Base-by-base conservation (phyloP, 2,329 filamentous ascomycete genomes). In the Aureobasidium namibiae region DNA sequence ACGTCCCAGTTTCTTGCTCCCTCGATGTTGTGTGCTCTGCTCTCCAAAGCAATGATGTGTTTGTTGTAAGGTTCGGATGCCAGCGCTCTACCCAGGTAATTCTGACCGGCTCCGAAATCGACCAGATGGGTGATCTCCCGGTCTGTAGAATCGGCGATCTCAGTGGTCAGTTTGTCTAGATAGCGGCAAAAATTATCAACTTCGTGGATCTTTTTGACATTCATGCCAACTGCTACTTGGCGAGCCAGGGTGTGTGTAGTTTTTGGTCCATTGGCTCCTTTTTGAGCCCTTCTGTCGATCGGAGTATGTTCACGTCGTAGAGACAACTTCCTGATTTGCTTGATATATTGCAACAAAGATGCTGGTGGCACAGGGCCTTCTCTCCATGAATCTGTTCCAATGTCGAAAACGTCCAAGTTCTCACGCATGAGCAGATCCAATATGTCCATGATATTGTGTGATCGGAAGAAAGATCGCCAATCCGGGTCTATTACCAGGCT, bases 71-170 rank as follows among this genome's bases (percentile, higher is more conserved):
- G 91, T 57, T 86, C 80, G 62, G 87, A 90, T 14, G 92, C 92
- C 60, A 99, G 78, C 1, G 90, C 88, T 46, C 94, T 82, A 0
- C 94, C 92, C 3, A 99, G 84, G 68, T 99, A 99, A 69, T 96
- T 97, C 72, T 97, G 92, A 0, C 94, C 94, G 56, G 91, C 96
- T 29, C 94, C 94, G 72, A 97, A 96, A 74, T 99, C 94, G 50
- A 97, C 87, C 61, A 96, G 85, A 74, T 97, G 92, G 0, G 90
- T 89, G 61, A 96, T 85, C 7, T 70, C 68, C 9, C 63, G 49
- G 60, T 73, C 66, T 58, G 71, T 69, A 14, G 79, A 74, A 49
- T 78, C 73, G 26, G 65, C 60, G 26, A 86, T 80, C 1, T 82
- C 75, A 1, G 76, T 69, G 3, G 82, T 79, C 24, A 96, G 80